Percentiles rank a stretch among this genome's conserved stretches.
phyloP scores from a whole-genome alignment of 805 yeast genomes.

The Barnettozyma siamensis region DNA sequence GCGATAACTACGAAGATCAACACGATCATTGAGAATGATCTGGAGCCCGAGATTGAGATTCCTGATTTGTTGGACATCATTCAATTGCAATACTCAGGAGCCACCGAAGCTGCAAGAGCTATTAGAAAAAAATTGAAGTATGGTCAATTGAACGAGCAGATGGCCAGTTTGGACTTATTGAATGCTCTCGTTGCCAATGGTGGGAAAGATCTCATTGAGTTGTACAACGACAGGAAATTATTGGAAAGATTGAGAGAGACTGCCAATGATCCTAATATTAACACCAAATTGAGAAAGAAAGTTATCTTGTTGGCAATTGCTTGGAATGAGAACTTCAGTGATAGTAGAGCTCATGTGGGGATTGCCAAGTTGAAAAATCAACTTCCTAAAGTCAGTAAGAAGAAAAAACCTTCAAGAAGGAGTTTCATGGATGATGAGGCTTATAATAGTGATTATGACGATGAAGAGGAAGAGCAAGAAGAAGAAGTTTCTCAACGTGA shows the following conservation, averaged over 20 bases:
- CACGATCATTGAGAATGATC: conserved; percentile 34
- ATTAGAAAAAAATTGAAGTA: conserved; percentile 84
- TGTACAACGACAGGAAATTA: conserved; percentile 66
- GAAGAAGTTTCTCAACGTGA: conserved; percentile 24
- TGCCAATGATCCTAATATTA: conserved; percentile 38
- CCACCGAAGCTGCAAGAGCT: conserved; percentile 83
- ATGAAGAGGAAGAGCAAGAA: conserved; percentile 28
- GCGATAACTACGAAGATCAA: conserved; percentile 63
- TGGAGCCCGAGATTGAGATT: conserved; percentile 31
- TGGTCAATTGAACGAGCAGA: conserved; percentile 59
- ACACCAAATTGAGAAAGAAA: conserved; percentile 41
- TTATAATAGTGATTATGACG: conserved; percentile 33
- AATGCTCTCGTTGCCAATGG: conserved; percentile 59
- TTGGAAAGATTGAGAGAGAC: conserved; percentile 55
- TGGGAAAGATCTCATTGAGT: conserved; percentile 27
- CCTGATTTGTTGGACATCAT: conserved; percentile 30
- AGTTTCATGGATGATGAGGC: conserved; percentile 50
- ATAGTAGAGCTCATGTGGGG: conserved; percentile 41
- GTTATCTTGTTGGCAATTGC: conserved; percentile 47
- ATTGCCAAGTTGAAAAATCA: conserved; percentile 41
- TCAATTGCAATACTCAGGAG: conserved; percentile 32
- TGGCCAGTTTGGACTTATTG: conserved; percentile 57
- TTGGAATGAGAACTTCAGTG: conserved; percentile 61
- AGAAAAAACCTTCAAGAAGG: conserved; percentile 17
- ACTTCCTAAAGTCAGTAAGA: conserved; percentile 32